Percentiles rank a stretch among this genome's conserved stretches.
Evolutionary conservation across 371 early-diverging fungal species (phyloP).

Genomic region (Rhizopus sp.): DNA sequence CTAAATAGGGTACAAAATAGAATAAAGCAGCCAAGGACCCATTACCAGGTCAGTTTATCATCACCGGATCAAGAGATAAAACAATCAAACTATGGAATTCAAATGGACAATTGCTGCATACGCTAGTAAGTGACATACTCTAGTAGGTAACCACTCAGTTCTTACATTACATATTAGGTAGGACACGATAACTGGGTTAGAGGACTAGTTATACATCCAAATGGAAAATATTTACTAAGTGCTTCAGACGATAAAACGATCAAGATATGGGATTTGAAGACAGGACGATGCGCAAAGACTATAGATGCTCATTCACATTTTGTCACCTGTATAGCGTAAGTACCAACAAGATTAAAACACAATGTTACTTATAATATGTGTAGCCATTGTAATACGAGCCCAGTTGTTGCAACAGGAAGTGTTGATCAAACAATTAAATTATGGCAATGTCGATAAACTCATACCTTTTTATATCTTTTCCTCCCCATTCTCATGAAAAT

Average conservation of each 20-base stretch:
- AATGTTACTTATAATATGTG: slow-evolving; percentile 13
- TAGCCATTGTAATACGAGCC: slow-evolving; percentile 54
- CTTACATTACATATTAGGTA: slow-evolving; percentile 24
- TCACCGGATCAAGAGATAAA: slow-evolving; percentile 90
- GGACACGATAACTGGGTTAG: slow-evolving; percentile 98
- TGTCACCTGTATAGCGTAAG: slow-evolving; percentile 80
- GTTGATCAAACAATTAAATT: slow-evolving; percentile 79
- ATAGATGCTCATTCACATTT: slow-evolving; percentile 89
- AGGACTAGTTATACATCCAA: slow-evolving; percentile 79
- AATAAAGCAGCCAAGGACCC: slow-evolving; percentile 30
- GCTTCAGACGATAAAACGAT: slow-evolving; percentile 88
- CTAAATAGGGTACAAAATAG: slow-evolving; percentile 5
- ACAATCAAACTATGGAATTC: slow-evolving; percentile 87
- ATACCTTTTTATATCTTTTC: not conserved
- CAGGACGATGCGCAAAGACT: slow-evolving; percentile 81
- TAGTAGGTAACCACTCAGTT: not conserved
- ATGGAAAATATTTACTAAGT: slow-evolving; percentile 76
- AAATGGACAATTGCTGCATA: slow-evolving; percentile 74
- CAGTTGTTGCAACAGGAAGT: slow-evolving; percentile 81
- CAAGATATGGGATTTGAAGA: slow-evolving; percentile 85
- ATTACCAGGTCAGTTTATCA: slow-evolving; percentile 68
- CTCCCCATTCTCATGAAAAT: not conserved
- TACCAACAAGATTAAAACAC: slow-evolving; percentile 17
- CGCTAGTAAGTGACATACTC: slow-evolving; percentile 52
- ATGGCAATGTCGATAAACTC: slow-evolving; percentile 62